Conservation (phyloP, 2,329 filamentous ascomycete genomes). For the Endocalyx cinctus region DNA sequence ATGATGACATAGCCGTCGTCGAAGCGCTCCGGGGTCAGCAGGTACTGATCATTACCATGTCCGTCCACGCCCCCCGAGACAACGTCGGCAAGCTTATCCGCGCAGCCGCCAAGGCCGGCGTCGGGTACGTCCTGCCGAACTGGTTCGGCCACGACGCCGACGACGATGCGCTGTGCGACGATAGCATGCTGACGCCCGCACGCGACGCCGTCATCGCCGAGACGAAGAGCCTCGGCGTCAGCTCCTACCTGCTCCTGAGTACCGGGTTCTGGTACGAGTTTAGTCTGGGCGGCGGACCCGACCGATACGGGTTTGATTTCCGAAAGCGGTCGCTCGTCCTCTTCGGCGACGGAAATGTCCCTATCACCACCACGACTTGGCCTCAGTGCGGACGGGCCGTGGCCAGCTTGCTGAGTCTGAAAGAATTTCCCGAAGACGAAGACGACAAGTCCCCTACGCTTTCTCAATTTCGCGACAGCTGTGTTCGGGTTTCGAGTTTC, state of each 20-base stretch:
- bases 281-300: constrained; percentile 32
- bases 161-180: constrained; percentile 28
- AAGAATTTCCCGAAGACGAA: constrained; percentile 33
- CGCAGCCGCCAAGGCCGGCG: constrained; percentile 48
- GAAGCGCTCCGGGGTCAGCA: constrained; percentile 48
- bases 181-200: constrained; percentile 10
- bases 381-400: constrained; percentile 48
- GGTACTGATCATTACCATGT: constrained; percentile 49
- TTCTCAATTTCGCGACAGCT: constrained; percentile 37
- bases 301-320: constrained; percentile 44
- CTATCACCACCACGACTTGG: constrained; percentile 54
- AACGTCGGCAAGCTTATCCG: constrained; percentile 43
- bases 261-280: constrained; percentile 50
- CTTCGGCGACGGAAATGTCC: constrained; percentile 50
- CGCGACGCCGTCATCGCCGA: constrained; percentile 18
- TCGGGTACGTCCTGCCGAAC: constrained; percentile 53
- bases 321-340: constrained; percentile 30
- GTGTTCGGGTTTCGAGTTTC: constrained; percentile 50
- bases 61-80: constrained; percentile 35
- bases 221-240: constrained; percentile 31
- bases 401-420: constrained; percentile 41
- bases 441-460: constrained; percentile 29
- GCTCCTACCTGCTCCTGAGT: constrained; percentile 35
- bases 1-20: constrained; percentile 34
- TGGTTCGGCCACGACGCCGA: constrained; percentile 32